These are phyloP conservation scores for Pelargonium myrrhifolium DNA, from an alignment of 441 rosid genomes.

Conservation along the genomic window DNA sequence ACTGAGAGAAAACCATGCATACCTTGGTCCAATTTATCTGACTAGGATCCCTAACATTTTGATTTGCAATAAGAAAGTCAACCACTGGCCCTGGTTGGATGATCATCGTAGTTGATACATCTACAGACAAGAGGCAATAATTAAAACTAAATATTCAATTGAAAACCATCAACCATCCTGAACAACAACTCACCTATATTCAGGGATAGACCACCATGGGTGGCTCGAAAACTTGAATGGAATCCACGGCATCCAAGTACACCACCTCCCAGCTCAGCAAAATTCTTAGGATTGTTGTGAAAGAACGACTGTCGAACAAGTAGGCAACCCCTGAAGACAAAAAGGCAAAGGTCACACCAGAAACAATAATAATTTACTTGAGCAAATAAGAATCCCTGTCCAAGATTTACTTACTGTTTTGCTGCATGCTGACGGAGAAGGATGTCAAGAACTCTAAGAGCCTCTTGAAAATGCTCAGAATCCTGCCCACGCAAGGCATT, in stretches of 20 bases:
- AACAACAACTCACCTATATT: conserved; percentile 38
- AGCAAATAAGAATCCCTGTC: background rate
- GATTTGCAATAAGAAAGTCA: conserved; percentile 63
- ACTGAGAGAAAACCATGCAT: conserved; percentile 3
- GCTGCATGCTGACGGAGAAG: conserved; percentile 61
- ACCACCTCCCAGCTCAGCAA: conserved; percentile 47
- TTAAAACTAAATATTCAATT: background rate
- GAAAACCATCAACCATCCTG: background rate
- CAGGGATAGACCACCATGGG: conserved; percentile 55
- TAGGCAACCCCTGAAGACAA: conserved; percentile 45
- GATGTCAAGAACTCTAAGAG: conserved; percentile 51
- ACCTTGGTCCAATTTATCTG: conserved; percentile 69
- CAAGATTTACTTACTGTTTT: conserved; percentile 32
- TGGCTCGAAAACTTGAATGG: conserved; percentile 56
- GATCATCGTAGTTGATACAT: conserved; percentile 85
- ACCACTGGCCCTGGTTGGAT: conserved; percentile 71
- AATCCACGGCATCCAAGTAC: conserved; percentile 60
- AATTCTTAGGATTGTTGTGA: conserved; percentile 42
- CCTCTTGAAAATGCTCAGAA: conserved; percentile 54
- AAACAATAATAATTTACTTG: background rate
- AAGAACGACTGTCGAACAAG: conserved; percentile 65
- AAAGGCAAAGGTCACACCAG: background rate
- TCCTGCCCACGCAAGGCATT: conserved; percentile 52
- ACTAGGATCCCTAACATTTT: conserved; percentile 48
- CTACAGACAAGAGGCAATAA: conserved; percentile 14